Evolutionary conservation across 495 filamentous ascomycete genomes (phyloP).

Genomic region (Hypoxylon intermedium): DNA sequence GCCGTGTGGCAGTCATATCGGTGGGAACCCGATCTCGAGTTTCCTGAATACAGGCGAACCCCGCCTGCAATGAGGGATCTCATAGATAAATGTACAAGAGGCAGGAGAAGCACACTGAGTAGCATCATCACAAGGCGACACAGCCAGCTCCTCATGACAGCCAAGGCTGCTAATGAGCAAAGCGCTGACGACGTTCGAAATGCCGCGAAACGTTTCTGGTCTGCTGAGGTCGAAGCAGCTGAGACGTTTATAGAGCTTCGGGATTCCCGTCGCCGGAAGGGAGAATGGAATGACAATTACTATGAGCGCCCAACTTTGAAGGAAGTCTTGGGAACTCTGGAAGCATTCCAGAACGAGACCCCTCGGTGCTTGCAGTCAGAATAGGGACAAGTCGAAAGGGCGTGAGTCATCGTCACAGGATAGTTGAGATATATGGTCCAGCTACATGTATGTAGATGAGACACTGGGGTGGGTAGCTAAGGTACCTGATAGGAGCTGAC

Average conservation of each 20-base stretch:
- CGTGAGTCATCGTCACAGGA: neutral
- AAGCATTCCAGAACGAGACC: constrained; percentile 28
- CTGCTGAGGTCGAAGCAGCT: constrained; percentile 48
- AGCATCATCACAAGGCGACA: constrained; percentile 45
- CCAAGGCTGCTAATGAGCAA: constrained; percentile 25
- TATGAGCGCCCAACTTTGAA: constrained; percentile 48
- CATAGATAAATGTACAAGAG: constrained; percentile 54
- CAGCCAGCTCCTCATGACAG: constrained; percentile 48
- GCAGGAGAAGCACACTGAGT: constrained; percentile 47
- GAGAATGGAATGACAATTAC: constrained; percentile 53
- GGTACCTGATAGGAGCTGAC: neutral
- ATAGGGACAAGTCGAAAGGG: neutral
- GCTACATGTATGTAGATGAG: too few species aligned
- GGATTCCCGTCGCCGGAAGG: constrained; percentile 37
- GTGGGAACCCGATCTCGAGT: constrained; percentile 56
- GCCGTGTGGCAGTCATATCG: constrained; percentile 59
- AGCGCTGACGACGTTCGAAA: constrained; percentile 40
- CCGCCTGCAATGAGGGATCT: constrained; percentile 48
- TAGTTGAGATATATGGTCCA: too few species aligned
- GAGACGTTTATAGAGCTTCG: constrained; percentile 48
- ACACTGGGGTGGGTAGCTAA: neutral
- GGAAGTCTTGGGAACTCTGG: constrained; percentile 43
- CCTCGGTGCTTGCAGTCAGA: neutral
- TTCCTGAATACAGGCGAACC: constrained; percentile 50
- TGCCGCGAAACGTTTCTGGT: constrained; percentile 51